A percentile compares a stretch with the other conserved stretches of the same genome.
These are phyloP conservation scores for Monascus purpureus DNA, from an alignment of 495 filamentous ascomycete genomes.

Conservation along the genomic window DNA sequence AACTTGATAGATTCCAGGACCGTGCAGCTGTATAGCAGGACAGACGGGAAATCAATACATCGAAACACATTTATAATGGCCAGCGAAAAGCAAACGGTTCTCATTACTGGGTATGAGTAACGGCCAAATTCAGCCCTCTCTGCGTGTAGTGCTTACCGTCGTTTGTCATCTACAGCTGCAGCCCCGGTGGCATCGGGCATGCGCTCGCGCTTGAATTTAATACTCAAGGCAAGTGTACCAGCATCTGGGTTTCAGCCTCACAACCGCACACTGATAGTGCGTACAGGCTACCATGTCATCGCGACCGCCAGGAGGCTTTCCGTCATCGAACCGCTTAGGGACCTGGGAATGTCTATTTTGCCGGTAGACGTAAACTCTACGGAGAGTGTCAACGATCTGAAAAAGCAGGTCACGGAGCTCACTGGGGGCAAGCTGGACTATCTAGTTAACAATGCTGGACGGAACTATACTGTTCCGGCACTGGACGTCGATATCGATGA, in stretches of 20 bases:
- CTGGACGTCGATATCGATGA: conserved; percentile 40
- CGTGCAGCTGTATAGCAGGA: no score
- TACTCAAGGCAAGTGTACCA: conserved; percentile 23
- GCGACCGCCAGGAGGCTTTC: conserved; percentile 41
- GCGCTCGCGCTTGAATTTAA: conserved; percentile 43
- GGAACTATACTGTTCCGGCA: conserved; percentile 48
- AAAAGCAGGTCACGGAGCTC: conserved; percentile 28
- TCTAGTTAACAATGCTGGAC: conserved; percentile 48
- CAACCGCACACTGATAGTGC: not conserved
- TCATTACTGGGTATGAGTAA: conserved; percentile 1
- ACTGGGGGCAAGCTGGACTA: conserved; percentile 35
- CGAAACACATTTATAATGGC: no score
- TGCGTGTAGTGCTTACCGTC: no score
- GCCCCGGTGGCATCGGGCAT: conserved; percentile 45
- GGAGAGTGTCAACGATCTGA: conserved; percentile 30
- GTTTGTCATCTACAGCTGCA: conserved; percentile 24
- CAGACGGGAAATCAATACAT: no score
- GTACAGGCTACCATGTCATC: conserved; percentile 21
- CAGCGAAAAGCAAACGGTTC: not conserved
- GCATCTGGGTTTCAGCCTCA: not conserved
- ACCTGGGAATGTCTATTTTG: conserved; percentile 38
- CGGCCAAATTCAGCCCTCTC: no score
- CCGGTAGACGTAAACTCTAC: conserved; percentile 36
- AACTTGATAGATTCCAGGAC: no score
- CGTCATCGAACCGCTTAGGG: conserved; percentile 30